phyloP scores from a whole-genome alignment of 2,329 filamentous ascomycete genomes.

The Hypoxylon sp. region DNA sequence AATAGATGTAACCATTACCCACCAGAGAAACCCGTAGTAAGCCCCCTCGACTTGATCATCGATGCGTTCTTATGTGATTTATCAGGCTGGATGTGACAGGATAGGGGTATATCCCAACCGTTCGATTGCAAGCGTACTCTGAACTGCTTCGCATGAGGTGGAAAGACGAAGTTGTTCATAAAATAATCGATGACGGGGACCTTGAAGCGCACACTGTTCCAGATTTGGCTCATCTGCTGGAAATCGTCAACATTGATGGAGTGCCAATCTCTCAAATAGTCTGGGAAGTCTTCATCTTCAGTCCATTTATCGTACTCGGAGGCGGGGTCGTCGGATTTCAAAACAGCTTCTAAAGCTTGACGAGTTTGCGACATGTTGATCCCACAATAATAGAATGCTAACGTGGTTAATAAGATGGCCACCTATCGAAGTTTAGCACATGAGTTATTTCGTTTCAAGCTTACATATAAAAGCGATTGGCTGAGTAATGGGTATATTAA shows the following conservation, averaged over 20 bases:
- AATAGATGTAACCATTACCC: conserved; percentile 5
- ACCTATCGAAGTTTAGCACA: conserved; percentile 60
- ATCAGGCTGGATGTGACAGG: conserved; percentile 47
- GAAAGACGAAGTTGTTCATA: conserved; percentile 75
- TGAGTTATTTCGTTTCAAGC: neutral
- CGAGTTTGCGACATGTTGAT: conserved; percentile 64
- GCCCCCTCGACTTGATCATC: conserved; percentile 43
- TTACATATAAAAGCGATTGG: neutral
- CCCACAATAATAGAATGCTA: conserved; percentile 77
- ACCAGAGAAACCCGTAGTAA: conserved; percentile 78
- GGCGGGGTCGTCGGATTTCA: conserved; percentile 69
- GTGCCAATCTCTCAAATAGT: conserved; percentile 66
- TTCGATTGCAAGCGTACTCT: conserved; percentile 73
- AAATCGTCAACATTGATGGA: conserved; percentile 72
- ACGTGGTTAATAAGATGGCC: conserved; percentile 73
- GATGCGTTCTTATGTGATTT: conserved; percentile 6
- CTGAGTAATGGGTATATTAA: neutral
- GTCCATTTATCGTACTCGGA: conserved; percentile 69
- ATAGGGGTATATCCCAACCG: conserved; percentile 76
- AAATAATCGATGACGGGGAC: conserved; percentile 71
- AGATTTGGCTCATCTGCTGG: conserved; percentile 65
- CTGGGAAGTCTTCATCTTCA: conserved; percentile 60
- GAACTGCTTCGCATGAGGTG: conserved; percentile 75
- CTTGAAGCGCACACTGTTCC: conserved; percentile 63
- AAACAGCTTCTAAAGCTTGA: conserved; percentile 64